phyloP scores from a whole-genome alignment of 306 rosid species.

The Inga laurina region DNA sequence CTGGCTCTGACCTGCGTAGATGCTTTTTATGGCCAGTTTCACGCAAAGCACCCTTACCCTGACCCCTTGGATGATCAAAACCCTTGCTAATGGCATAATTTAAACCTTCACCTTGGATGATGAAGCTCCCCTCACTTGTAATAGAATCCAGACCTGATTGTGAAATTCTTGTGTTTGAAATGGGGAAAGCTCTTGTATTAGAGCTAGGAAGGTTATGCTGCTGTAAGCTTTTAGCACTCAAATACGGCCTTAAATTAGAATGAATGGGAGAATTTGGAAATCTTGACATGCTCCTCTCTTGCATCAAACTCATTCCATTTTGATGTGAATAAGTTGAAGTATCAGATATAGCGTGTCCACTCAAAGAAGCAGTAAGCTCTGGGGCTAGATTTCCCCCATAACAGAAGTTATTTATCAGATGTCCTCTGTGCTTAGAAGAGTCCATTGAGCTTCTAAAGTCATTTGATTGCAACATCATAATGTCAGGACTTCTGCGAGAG shows the following conservation, averaged over 20 bases:
- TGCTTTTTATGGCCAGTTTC: constrained; percentile 35
- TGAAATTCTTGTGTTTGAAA: constrained; percentile 35
- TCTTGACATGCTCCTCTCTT: constrained; percentile 30
- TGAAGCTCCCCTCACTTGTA: constrained; percentile 54
- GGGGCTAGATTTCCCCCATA: constrained; percentile 28
- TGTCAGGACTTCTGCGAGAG: constrained; percentile 1
- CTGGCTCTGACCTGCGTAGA: constrained; percentile 35
- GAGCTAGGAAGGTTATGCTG: constrained; percentile 25
- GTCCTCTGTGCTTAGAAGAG: constrained; percentile 31
- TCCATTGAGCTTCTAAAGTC: constrained; percentile 38
- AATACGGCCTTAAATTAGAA: constrained; percentile 34
- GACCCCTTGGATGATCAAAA: constrained; percentile 35
- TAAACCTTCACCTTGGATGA: constrained; percentile 55
- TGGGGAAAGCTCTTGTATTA: constrained; percentile 35
- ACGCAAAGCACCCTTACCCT: constrained; percentile 23
- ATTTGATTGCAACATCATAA: constrained; percentile 27
- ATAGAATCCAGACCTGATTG: constrained; percentile 40
- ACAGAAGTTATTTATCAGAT: constrained; percentile 31
- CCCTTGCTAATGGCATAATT: constrained; percentile 39
- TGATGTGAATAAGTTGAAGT: constrained; percentile 17
- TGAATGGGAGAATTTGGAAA: constrained; percentile 24
- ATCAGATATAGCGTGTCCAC: constrained; percentile 36
- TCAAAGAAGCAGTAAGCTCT: constrained; percentile 31
- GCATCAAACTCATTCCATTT: constrained; percentile 35
- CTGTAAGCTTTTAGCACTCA: constrained; percentile 22